A percentile compares a stretch with the other conserved stretches of the same genome.
Conservation (phyloP, 495 filamentous ascomycete genomes). For the Schizothecium vesticola region DNA sequence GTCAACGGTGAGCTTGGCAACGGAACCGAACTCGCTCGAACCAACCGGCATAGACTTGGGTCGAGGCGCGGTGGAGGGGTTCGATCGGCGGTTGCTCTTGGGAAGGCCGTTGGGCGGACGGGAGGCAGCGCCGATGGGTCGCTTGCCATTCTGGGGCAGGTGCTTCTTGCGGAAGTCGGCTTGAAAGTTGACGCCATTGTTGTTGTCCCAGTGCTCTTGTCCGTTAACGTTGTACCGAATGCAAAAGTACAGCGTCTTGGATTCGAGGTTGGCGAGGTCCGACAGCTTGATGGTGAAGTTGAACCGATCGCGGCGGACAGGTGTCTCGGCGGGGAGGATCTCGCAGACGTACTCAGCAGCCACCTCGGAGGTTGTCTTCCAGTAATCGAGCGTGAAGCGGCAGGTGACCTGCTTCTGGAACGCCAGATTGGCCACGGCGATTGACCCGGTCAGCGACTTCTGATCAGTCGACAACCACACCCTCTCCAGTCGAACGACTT, state of each 20-base stretch:
- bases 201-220: constrained; percentile 95
- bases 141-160: constrained; percentile 52
- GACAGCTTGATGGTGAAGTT: constrained; percentile 89
- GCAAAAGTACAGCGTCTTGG: constrained; percentile 86
- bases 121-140: constrained; percentile 44
- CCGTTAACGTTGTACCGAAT: constrained; percentile 82
- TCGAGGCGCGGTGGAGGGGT: constrained; percentile 40
- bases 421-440: constrained; percentile 80
- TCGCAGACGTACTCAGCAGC: constrained; percentile 80
- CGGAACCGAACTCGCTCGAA: constrained; percentile 65
- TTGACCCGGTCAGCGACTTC: constrained; percentile 72
- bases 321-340: constrained; percentile 58
- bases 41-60: constrained; percentile 59
- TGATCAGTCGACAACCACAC: constrained; percentile 84
- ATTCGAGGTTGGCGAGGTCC: constrained; percentile 83
- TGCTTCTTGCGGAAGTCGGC: constrained; percentile 82
- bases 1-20: constrained; percentile 52
- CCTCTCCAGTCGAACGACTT: constrained; percentile 70
- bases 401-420: constrained; percentile 86
- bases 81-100: constrained; percentile 62
- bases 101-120: constrained; percentile 61
- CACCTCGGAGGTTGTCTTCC: constrained; percentile 96
- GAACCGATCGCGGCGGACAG: constrained; percentile 78
- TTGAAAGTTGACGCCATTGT: constrained; percentile 77
- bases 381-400: constrained; percentile 93